A percentile compares a stretch with the other conserved stretches of the same genome.
Conservation (phyloP, 768 basidiomycete genomes). For the Russula compacta region DNA sequence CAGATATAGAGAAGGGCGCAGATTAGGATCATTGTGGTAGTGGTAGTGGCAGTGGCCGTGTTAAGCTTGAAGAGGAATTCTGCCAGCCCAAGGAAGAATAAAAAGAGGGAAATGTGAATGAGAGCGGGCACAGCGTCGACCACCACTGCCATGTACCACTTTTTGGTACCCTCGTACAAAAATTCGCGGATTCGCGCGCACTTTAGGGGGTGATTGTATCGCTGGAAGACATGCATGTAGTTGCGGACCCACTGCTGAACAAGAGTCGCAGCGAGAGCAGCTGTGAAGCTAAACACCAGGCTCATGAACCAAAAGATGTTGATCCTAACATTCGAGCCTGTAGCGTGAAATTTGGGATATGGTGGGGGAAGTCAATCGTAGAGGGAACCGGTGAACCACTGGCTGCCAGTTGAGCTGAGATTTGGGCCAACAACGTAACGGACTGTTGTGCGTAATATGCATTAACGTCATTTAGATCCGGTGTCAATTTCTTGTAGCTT, state of each 20-base stretch:
- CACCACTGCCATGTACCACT: conserved; percentile 33
- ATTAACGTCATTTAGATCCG: not conserved
- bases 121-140: conserved; percentile 39
- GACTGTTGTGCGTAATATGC: conserved; percentile 1
- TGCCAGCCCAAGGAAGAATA: conserved; percentile 42
- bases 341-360: conserved; percentile 13
- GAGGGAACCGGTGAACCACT: conserved; percentile 3
- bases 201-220: conserved; percentile 23
- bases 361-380: not conserved
- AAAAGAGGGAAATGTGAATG: conserved; percentile 39
- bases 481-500: conserved; percentile 1
- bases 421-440: conserved; percentile 9
- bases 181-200: conserved; percentile 37
- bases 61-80: conserved; percentile 33
- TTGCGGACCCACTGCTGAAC: conserved; percentile 26
- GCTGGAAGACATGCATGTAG: not conserved
- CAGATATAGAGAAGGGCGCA: conserved; percentile 14
- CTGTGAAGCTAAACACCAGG: conserved; percentile 31
- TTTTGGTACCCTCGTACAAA: conserved; percentile 30
- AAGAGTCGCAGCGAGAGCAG: conserved; percentile 37
- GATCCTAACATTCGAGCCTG: conserved; percentile 28
- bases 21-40: not conserved
- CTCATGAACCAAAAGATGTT: conserved; percentile 38
- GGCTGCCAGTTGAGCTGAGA: conserved; percentile 13
- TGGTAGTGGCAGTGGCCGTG: conserved; percentile 1